Evolutionary conservation across 2,329 filamentous ascomycete genomes (phyloP).

Genomic region (Pseudonectria buxi): DNA sequence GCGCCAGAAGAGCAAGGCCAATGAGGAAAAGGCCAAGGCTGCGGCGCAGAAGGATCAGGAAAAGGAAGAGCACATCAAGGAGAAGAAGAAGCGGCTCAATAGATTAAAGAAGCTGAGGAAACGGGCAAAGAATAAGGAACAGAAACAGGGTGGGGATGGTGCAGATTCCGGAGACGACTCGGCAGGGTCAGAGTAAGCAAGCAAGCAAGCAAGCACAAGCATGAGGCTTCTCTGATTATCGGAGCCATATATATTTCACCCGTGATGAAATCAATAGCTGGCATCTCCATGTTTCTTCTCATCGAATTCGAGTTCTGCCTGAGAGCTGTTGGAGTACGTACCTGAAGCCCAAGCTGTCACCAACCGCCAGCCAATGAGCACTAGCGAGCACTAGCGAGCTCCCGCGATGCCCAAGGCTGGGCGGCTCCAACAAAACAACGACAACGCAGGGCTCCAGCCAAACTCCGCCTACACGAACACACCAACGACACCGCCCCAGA

Average conservation of each 20-base stretch:
- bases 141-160: conserved; percentile 33
- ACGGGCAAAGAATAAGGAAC: conserved; percentile 50
- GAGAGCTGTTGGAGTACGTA: too few species aligned
- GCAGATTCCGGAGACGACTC: conserved; percentile 17
- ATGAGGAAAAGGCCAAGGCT: conserved; percentile 33
- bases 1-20: conserved; percentile 38
- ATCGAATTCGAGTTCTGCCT: too few species aligned
- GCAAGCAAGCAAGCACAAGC: too few species aligned
- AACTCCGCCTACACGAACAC: conserved; percentile 7
- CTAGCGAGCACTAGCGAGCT: conserved; percentile 6
- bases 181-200: conserved; percentile 9
- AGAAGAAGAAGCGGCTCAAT: conserved; percentile 58
- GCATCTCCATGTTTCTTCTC: too few species aligned
- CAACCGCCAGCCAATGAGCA: conserved; percentile 20
- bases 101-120: conserved; percentile 53
- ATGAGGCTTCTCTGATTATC: too few species aligned
- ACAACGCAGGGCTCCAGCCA: conserved; percentile 10
- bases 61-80: conserved; percentile 50
- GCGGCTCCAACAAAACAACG: conserved; percentile 5
- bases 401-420: conserved; percentile 12
- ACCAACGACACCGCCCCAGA: conserved; percentile 1
- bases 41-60: conserved; percentile 33
- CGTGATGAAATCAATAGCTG: too few species aligned
- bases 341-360: too few species aligned
- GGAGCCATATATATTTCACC: too few species aligned